phyloP scores from a whole-genome alignment of 768 basidiomycete genomes.

The Boletus vermiculosoides region DNA sequence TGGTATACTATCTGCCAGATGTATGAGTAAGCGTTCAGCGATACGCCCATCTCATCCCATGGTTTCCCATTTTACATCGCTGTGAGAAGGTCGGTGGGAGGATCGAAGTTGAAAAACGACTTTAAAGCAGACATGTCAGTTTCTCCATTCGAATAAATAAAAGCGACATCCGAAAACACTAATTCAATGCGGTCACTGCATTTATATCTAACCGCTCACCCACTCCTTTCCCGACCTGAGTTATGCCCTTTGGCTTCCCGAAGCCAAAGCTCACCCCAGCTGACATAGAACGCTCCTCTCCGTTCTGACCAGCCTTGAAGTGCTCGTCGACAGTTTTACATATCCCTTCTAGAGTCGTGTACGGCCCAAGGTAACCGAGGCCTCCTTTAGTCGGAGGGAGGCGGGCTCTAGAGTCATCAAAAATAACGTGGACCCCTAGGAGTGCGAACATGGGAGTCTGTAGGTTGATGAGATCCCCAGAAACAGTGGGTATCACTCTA shows the following conservation, averaged over 20 bases:
- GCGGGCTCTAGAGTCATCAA: constrained; percentile 65
- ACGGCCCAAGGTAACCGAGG: constrained; percentile 58
- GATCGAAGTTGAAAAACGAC: background rate
- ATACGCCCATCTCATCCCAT: background rate
- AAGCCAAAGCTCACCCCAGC: constrained; percentile 50
- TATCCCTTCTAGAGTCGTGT: constrained; percentile 58
- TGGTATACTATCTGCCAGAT: background rate
- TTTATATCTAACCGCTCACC: constrained; percentile 15
- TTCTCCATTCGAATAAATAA: background rate
- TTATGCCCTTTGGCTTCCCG: constrained; percentile 28
- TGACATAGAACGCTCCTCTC: constrained; percentile 39
- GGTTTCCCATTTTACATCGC: background rate
- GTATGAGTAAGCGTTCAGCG: background rate
- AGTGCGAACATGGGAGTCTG: constrained; percentile 61
- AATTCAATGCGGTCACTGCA: constrained; percentile 22
- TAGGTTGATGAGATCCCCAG: constrained; percentile 50
- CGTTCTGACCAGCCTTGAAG: constrained; percentile 35
- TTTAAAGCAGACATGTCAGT: background rate
- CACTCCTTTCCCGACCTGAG: constrained; percentile 31
- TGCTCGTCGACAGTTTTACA: constrained; percentile 55
- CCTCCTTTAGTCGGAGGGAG: constrained; percentile 54
- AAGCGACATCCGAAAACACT: constrained; percentile 1
- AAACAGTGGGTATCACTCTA: constrained; percentile 42
- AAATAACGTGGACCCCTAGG: constrained; percentile 53
- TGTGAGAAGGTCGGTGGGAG: background rate